phyloP scores from a whole-genome alignment of 2,329 filamentous ascomycete genomes.

The Neofusicoccum laricinum region DNA sequence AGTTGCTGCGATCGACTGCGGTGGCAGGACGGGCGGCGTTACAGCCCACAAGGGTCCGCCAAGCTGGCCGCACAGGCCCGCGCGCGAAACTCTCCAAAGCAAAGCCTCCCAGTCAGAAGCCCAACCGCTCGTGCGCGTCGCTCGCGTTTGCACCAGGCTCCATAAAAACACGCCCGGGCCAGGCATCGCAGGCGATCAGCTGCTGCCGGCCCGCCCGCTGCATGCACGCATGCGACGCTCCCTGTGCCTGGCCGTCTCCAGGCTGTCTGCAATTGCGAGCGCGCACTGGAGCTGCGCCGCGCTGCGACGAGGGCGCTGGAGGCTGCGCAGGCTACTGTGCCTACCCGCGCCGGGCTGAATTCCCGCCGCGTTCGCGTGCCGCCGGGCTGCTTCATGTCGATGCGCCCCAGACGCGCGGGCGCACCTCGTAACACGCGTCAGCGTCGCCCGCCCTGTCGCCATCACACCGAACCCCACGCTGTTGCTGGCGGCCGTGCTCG shows the following conservation, averaged over 20 bases:
- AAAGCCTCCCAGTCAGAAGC: background rate
- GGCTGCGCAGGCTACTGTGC: background rate
- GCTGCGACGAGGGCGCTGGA: background rate
- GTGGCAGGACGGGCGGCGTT: conserved; percentile 1
- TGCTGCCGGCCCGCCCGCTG: background rate
- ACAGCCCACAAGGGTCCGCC: background rate
- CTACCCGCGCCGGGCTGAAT: background rate
- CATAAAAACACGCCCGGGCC: background rate
- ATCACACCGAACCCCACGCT: background rate
- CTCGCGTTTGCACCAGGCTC: background rate
- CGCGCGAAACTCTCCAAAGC: background rate
- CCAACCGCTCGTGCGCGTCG: background rate
- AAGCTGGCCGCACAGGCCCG: background rate
- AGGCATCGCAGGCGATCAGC: background rate
- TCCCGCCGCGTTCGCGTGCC: background rate
- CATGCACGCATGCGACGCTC: background rate
- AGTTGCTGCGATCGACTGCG: conserved; percentile 19
- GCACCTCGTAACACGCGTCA: background rate
- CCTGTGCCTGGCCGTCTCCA: background rate
- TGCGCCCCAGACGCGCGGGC: background rate
- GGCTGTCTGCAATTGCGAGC: background rate
- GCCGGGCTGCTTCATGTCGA: background rate
- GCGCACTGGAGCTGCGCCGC: too few relatives aligned
- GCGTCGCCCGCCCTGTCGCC: background rate
- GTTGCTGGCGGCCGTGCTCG: conserved; percentile 1